Evolutionary conservation across 1,284 basidiomycete genomes (phyloP).

Genomic region (Takashimella tepidaria): DNA sequence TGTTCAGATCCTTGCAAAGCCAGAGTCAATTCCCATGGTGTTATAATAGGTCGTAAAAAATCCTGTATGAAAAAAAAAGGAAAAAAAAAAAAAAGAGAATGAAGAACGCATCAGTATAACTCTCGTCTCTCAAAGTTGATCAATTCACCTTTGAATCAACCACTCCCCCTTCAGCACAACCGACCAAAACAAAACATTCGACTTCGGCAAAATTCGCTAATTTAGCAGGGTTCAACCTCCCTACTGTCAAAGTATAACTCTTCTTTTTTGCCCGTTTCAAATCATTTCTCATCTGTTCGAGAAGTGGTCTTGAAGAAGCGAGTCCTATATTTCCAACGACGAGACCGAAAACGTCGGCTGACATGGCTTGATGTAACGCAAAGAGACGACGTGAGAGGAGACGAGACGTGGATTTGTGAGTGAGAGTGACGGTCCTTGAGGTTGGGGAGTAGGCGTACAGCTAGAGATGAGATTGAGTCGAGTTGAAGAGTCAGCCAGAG

Average conservation of each 20-base stretch:
- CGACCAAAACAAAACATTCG: constrained; percentile 91
- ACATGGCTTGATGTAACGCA: constrained; percentile 78
- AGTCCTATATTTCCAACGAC: constrained; percentile 93
- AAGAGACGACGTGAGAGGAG: constrained; percentile 90
- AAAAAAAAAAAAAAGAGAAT: too few species aligned
- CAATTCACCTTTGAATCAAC: constrained; percentile 69
- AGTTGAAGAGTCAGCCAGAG: not conserved
- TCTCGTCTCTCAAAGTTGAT: not conserved
- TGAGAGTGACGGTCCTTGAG: constrained; percentile 47
- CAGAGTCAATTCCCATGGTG: constrained; percentile 85
- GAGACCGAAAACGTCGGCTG: constrained; percentile 91
- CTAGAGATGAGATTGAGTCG: constrained; percentile 5
- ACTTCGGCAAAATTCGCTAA: constrained; percentile 93
- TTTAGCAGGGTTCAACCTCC: constrained; percentile 92
- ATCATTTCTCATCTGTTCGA: constrained; percentile 65
- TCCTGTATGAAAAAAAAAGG: too few species aligned
- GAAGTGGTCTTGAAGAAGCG: constrained; percentile 68
- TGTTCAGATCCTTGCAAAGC: constrained; percentile 73
- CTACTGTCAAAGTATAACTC: constrained; percentile 90
- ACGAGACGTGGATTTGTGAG: constrained; percentile 66
- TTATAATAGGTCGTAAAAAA: constrained; percentile 84
- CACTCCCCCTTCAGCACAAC: constrained; percentile 88
- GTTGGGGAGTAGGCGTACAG: constrained; percentile 57
- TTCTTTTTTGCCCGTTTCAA: constrained; percentile 70
- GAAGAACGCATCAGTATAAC: constrained; percentile 1